These are phyloP conservation scores for Hydnomerulius pinastri DNA, from an alignment of 768 basidiomycete species.

Conservation along the genomic window DNA sequence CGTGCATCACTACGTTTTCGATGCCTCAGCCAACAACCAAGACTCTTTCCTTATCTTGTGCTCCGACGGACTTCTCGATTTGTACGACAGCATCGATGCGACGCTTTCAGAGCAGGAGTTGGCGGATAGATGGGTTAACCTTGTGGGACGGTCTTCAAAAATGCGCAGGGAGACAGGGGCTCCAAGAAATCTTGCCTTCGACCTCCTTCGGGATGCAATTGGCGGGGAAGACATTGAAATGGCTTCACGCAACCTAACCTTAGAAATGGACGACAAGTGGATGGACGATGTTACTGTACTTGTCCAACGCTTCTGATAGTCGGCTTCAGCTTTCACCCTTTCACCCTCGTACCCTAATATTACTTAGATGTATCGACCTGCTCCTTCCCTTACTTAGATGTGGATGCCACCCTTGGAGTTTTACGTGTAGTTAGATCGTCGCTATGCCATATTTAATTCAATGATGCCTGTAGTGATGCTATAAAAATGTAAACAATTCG, in stretches of 20 bases:
- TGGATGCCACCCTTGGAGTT: background rate
- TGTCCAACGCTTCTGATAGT: conserved; percentile 39
- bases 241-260: conserved; percentile 45
- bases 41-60: conserved; percentile 41
- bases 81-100: conserved; percentile 34
- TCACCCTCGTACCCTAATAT: no score
- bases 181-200: conserved; percentile 39
- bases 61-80: conserved; percentile 48
- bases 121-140: conserved; percentile 37
- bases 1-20: conserved; percentile 38
- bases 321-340: background rate
- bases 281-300: conserved; percentile 52
- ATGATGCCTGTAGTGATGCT: background rate
- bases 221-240: conserved; percentile 42
- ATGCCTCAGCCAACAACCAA: conserved; percentile 11
- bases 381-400: background rate
- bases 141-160: conserved; percentile 31
- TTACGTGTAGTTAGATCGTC: conserved; percentile 11
- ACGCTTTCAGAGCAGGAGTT: conserved; percentile 27
- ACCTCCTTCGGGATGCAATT: conserved; percentile 42
- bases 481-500: background rate
- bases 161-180: conserved; percentile 13
- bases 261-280: conserved; percentile 54
- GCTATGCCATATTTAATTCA: background rate
- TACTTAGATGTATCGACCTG: no score